These are phyloP conservation scores for Zelopaecilomyces penicillatus DNA, from an alignment of 2,329 filamentous ascomycete genomes.

Conservation along the genomic window DNA sequence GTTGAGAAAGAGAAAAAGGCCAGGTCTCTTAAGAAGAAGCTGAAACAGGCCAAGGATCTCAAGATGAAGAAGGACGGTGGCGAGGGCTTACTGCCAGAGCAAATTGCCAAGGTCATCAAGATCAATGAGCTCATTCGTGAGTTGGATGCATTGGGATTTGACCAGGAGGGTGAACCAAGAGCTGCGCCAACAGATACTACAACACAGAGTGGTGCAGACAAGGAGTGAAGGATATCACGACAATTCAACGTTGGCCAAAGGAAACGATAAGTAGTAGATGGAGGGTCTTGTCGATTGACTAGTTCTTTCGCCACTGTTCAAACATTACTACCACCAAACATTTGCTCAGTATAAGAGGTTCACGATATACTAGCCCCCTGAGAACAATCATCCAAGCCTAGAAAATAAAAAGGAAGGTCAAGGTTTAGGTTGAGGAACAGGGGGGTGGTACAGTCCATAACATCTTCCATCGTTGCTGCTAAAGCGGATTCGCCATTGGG, in stretches of 20 bases:
- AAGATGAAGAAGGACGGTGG: constrained; percentile 87
- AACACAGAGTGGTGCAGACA: constrained; percentile 11
- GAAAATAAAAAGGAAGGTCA: too few relatives aligned
- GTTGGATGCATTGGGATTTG: constrained; percentile 75
- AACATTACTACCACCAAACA: too few relatives aligned
- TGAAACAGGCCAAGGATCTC: constrained; percentile 86
- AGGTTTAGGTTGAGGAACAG: too few relatives aligned
- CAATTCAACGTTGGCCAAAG: background rate
- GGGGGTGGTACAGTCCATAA: too few relatives aligned
- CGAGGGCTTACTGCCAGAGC: constrained; percentile 76
- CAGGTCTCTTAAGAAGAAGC: constrained; percentile 84
- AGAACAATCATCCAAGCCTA: too few relatives aligned
- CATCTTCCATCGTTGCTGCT: too few relatives aligned
- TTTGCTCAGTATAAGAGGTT: too few relatives aligned
- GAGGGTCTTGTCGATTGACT: too few relatives aligned
- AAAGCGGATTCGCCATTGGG: too few relatives aligned
- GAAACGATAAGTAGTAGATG: too few relatives aligned
- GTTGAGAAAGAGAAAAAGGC: constrained; percentile 87
- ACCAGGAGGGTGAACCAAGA: constrained; percentile 61
- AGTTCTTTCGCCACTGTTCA: too few relatives aligned
- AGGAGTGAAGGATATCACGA: constrained; percentile 14
- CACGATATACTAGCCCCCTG: too few relatives aligned
- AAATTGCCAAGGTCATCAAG: constrained; percentile 95
- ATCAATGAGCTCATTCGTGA: constrained; percentile 91
- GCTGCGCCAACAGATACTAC: constrained; percentile 9